Base-by-base conservation (phyloP, 192 early-diverging fungal species). In the Radiomyces spectabilis region DNA sequence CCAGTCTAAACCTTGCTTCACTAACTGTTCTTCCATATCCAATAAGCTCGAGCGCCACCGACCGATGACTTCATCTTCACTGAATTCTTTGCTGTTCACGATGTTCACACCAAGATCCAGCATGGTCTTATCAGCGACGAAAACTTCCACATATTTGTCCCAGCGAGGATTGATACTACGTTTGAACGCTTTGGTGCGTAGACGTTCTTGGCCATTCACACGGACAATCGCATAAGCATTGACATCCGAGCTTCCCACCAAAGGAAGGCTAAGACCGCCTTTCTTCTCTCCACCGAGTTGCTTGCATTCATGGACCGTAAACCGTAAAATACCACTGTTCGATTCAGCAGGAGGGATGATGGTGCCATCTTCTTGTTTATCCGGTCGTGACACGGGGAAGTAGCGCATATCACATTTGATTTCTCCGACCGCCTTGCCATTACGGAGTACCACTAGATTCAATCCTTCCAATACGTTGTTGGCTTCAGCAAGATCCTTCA, bases 81-180 rank as follows among this genome's bases (percentile, higher is more conserved):
- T 69, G 30, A 83, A 40, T 16, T 39, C 65, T 19, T 41, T 47
- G 13, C 63, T 71, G 49, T 89, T 79, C 21, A 71, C 63, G 19
- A 94, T 71, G 30, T 71, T 64, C 56, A 93, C 73, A 4, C 55
- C 62, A 32, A 91, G 72, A 21, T 78, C 65, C 16, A 85, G 71
- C 1, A 60, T 43, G 12, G 80, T 74, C 39, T 83, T 69, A 61
- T 94, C 86, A 12, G 81, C 72, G 27, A 93, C 69, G 69, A 89
- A 92, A 2, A 84, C 49, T 44, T 87, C 85, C 37, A 80, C 68
- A 50, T 73, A 75, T 4, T 76, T 69, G 47, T 88, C 83, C 88
- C 88, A 97, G 27, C 83, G 76, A 30, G 94, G 94, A 49, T 82
- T 87, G 55, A 80, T 79, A 16, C 82, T 91, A 53, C 82, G 77